phyloP scores from a whole-genome alignment of 2,329 filamentous ascomycete genomes.

The Claviceps africana region DNA sequence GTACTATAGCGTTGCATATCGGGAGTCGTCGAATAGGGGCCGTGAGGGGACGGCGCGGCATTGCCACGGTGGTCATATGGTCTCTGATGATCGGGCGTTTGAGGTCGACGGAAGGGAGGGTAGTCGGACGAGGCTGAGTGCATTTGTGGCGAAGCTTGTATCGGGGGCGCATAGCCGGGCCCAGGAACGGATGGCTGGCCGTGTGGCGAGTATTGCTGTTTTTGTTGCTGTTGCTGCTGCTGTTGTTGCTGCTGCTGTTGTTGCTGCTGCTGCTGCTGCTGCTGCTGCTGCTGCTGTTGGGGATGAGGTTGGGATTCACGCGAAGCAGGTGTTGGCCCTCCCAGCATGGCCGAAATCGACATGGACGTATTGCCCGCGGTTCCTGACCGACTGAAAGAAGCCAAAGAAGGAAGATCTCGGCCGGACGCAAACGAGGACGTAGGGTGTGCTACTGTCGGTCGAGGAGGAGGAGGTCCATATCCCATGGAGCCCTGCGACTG shows the following conservation, averaged over 20 bases:
- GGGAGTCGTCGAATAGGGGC: slow-evolving; percentile 42
- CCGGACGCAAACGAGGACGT: slow-evolving; percentile 29
- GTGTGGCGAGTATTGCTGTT: slow-evolving; percentile 30
- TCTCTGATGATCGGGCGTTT: slow-evolving; percentile 57
- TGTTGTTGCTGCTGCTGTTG: slow-evolving; percentile 28
- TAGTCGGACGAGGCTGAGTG: slow-evolving; percentile 44
- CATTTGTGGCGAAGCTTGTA: slow-evolving; percentile 44
- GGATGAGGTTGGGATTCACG: slow-evolving; percentile 27
- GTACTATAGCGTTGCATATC: slow-evolving; percentile 46
- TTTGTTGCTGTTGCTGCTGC: slow-evolving; percentile 27
- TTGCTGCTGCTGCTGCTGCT: slow-evolving; percentile 25
- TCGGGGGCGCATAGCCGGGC: slow-evolving; percentile 30
- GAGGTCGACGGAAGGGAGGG: slow-evolving; percentile 48
- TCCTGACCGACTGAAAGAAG: slow-evolving; percentile 32
- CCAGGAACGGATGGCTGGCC: slow-evolving; percentile 26
- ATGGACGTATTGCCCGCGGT: slow-evolving; percentile 37
- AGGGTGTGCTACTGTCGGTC: slow-evolving; percentile 29
- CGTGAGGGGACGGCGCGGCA: slow-evolving; percentile 34
- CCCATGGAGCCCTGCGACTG: slow-evolving; percentile 20
- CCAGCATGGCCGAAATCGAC: slow-evolving; percentile 49
- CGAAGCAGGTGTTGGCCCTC: slow-evolving; percentile 30
- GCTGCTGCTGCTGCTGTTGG: slow-evolving; percentile 13
- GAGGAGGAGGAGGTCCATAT: slow-evolving; percentile 33
- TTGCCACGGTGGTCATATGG: slow-evolving; percentile 35
- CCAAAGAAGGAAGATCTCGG: slow-evolving; percentile 39